Base-by-base conservation (phyloP, 768 basidiomycete species). In the Glaciozyma antarctica region DNA sequence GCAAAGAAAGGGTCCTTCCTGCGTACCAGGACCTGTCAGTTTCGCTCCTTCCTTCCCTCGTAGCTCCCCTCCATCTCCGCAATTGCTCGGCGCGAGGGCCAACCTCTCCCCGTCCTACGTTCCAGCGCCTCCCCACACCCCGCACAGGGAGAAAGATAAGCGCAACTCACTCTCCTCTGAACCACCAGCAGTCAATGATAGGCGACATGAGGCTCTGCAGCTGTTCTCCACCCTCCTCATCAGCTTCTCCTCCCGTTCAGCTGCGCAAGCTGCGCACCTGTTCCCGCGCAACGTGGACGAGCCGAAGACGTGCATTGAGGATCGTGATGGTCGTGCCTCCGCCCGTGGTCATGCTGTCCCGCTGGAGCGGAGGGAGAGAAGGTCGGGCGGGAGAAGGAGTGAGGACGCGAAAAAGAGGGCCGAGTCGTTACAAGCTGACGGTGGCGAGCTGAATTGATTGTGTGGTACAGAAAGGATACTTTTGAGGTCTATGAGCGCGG, bases 201-300 rank as follows among this genome's bases (percentile, higher is more conserved):
- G 82, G 82, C 68, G 83, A 81, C 13, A 82, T 82, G 60, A 87
- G 79, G 3, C 80, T 77, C 32, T 80, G 73, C 21, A 88, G 81
- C 59, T 86, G 83, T n/a, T 81, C 38, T 12, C 38, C 10, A n/a
- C 38, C 8, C 38, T 41, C 38, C 38, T 41, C 38, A 41, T 41
- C 38, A 41, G 38, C 38, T 12, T 15, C 38, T 12, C 12, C 38
- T 10, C 38, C 38, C 13, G 38, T 15, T 2, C 13, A 41, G 8
- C 38, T 41, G 2, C 38, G 12, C 5, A 41, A 41, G 2, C 12
- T 41, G 38, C 38, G 38, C 38, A 41, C 38, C 38, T 41, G 38
- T 41, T 41, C 79, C 62, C 86, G 84, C 55, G 87, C 87, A 64
- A 88, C 82, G 73, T 85, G 86, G 58, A 87, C 83, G 73, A 88